Evolutionary conservation across 352 stramenopile species (phyloP), one percentile per base, ranked within the genome.

Genomic region (Thraustochytrium sp.): DNA sequence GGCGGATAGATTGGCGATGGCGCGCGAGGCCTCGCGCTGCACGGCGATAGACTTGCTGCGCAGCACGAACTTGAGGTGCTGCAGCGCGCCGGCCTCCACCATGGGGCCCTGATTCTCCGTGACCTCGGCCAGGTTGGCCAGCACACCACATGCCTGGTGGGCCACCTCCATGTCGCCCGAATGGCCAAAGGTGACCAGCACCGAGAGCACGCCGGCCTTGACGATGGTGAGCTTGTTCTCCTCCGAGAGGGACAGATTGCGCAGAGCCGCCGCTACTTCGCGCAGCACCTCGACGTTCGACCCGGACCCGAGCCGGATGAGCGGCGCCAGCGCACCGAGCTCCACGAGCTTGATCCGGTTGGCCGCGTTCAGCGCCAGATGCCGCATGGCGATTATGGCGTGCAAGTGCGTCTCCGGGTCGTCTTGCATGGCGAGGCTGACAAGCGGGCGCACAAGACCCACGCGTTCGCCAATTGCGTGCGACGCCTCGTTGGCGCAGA

Each of bases 11-110:
- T 98, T 98, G 59, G 92, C 95, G 82, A 98, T 93, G 4, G 93
- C 90, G 29, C 95, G 90, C 40, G 97, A 88, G 11, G 93, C 95
- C 86, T 99, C 96, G 42, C 95, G 91, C 86, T 98, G 92, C 3
- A 98, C 93, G 61, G 96, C 92, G 78, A 96, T 89, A 64, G 87
- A 95, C 84, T 97, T 97, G 36, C 89, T 90, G 8, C 94, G 89
- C 68, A 98, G 86, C 8, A 98, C 91, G 77, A 96, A 98, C 88
- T 98, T 97, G 26, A 98, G 90, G 86, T 98, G 95, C 82, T 98
- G 95, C 59, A 98, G 86, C 36, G 98, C 90, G 51, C 95, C 96
- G 78, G 94, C 88, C 49, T 97, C 93, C 3, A 98, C 94, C 95
- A 98, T 98, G 16, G 89, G 86, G 26, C 92, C 90, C 84, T 98